Base-by-base conservation (phyloP, 768 basidiomycete genomes). In the Leccinellum albellum region DNA sequence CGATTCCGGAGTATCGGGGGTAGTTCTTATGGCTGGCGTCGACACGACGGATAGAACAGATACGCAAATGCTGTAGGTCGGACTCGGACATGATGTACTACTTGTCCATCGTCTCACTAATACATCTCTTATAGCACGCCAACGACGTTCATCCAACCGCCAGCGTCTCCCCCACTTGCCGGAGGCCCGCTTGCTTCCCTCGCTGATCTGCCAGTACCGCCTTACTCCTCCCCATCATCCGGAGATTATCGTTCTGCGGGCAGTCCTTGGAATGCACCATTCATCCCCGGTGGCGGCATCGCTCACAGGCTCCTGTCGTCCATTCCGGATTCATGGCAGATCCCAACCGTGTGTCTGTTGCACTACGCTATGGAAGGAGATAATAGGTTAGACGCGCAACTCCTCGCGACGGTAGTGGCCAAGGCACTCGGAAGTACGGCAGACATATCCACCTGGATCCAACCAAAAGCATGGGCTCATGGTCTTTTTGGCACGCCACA, bases 301-400 rank as follows among this genome's bases (percentile, higher is more conserved):
- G 84, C 87, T 0, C 78, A 83, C 42, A 79, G 87, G 26, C 75
- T 93, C 47, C 73, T 94, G 6, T 77, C 78, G 3, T 79, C 87
- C 7, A 64, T 91, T 24, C 79, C 84, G 1, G 35, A 66, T 40
- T 62, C 69, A 37, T 83, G 81, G 78, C 63, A 75, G 20, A 77
- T 81, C 42, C 85, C 86, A 23, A 81, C 79, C 1, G 82, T 79
- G 0, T 76, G 80, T 15, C 70, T 93, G 10, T 74, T 91, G 49
- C 87, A 89, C 48, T 93, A 89, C 65, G 89, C 84, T 12, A 75
- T 89, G 56, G 91, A 94, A 66, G 91, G 91, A 2, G 91, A 94
- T 68, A 94, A 94, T 63, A 77, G 86, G 56, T 76, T 68, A 17
- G 91, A 94, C 68, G 90, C 91, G 0, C 75, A 77, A 20, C 65